Evolutionary conservation across 108 stramenopile genomes (phyloP), one percentile per base, ranked within the genome.

Genomic region (Tribonema minus): DNA sequence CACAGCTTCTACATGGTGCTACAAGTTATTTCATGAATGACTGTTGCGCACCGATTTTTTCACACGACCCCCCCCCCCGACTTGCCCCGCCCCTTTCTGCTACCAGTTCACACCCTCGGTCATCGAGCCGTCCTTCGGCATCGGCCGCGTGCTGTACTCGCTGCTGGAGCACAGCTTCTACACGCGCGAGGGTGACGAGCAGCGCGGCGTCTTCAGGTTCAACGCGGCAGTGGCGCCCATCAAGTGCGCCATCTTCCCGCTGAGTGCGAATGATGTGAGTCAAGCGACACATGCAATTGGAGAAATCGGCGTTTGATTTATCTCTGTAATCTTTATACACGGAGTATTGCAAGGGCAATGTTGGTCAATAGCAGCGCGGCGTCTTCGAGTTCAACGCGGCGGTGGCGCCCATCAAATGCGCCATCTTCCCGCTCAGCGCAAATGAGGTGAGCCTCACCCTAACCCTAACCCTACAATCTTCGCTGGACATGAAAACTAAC

Each of bases 51-150:
- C n/a, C n/a, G n/a, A n/a, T n/a, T n/a, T n/a, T n/a, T n/a, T n/a
- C n/a, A n/a, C n/a, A n/a, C n/a, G n/a, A n/a, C n/a, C n/a, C n/a
- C n/a, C n/a, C n/a, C n/a, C n/a, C n/a, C n/a, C n/a, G n/a, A n/a
- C n/a, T n/a, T n/a, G n/a, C n/a, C n/a, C n/a, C n/a, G n/a, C n/a
- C n/a, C n/a, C n/a, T n/a, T 54, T 15, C 46, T 54, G 46, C 46
- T 20, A 15, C 20, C 46, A 54, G 83, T 99, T 92, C 86, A 95
- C 93, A 64, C 97, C 97, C 32, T 93, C 92, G 62, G 97, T 99
- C 25, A 97, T 99, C 79, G 99, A 99, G 85, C 99, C 99, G 2
- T 96, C 95, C 9, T 99, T 98, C 83, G 99, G 99, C 37, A 97
- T 99, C 88, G 99, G 99, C 54, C 93, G 99, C 61, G 92, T 99